Evolutionary conservation across 1,284 basidiomycete species (phyloP).

Genomic region (Cryptococcus jaspeensis): DNA sequence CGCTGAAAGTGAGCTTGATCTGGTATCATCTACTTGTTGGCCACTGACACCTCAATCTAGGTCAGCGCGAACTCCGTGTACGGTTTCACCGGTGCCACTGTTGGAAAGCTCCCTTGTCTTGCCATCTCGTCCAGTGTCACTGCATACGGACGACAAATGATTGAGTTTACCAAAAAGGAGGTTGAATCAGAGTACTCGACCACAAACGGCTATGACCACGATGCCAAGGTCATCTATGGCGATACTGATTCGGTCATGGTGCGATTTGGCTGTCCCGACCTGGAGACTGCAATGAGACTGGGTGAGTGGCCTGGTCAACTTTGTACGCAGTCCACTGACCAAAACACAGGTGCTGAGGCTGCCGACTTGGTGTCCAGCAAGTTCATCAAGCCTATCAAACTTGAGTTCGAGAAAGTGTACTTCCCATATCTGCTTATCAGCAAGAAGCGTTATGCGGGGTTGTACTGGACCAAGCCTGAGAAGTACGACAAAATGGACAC

Average conservation of each 20-base stretch:
- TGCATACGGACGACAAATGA: conserved; percentile 94
- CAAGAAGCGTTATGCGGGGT: conserved; percentile 94
- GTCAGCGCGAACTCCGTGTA: conserved; percentile 97
- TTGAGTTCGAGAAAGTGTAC: conserved; percentile 98
- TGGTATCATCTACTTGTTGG: too few species aligned
- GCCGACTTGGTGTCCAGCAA: conserved; percentile 88
- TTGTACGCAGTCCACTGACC: conserved; percentile 6
- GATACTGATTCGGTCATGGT: conserved; percentile 99
- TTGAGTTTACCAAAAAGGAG: conserved; percentile 87
- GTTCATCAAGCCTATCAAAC: conserved; percentile 91
- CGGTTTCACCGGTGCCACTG: conserved; percentile 92
- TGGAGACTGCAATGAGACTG: conserved; percentile 79
- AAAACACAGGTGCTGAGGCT: conserved; percentile 74
- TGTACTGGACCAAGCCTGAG: conserved; percentile 91
- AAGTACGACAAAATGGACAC: conserved; percentile 99
- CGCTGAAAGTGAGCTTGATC: conserved; percentile 67
- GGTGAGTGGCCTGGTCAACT: conserved; percentile 56
- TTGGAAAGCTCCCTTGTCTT: conserved; percentile 90
- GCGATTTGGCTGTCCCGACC: conserved; percentile 82
- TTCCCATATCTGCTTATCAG: conserved; percentile 93
- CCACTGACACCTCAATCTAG: conserved; percentile 51
- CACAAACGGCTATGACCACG: conserved; percentile 77
- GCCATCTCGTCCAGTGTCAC: conserved; percentile 91
- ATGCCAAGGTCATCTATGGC: conserved; percentile 91
- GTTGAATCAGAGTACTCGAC: conserved; percentile 84